phyloP scores from a whole-genome alignment of 176 grass and related monocot species.

The Bothriochloa decipiens region DNA sequence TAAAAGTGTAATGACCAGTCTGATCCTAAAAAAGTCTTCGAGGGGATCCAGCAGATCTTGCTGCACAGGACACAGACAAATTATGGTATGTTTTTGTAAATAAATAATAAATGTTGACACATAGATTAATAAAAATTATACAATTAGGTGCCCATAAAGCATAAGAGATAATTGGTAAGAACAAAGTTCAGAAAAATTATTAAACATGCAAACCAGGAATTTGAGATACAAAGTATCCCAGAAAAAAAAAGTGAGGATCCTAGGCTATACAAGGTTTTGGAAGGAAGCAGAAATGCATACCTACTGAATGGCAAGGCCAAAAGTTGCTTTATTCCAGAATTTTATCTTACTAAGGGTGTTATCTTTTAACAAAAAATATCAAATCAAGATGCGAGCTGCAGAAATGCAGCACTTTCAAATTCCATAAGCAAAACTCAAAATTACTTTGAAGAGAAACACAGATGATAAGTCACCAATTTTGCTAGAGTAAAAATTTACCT shows the following conservation, averaged over 20 bases:
- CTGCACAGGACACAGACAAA: conserved; percentile 48
- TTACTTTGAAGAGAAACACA: not conserved
- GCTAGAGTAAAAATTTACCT: conserved; percentile 57
- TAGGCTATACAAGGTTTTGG: not conserved
- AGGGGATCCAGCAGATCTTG: conserved; percentile 93
- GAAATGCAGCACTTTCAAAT: not conserved
- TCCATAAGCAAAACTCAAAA: conserved; percentile 8
- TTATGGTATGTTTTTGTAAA: not conserved
- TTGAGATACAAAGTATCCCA: conserved; percentile 8
- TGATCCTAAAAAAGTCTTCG: conserved; percentile 98
- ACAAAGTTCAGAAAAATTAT: not conserved
- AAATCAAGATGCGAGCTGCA: not conserved
- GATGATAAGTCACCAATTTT: not conserved
- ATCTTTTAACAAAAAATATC: not conserved
- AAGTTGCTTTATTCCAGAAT: conserved; percentile 22
- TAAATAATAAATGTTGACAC: not conserved
- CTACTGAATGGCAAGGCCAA: not conserved
- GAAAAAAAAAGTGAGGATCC: not conserved
- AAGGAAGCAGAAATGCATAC: not conserved
- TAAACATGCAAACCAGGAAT: conserved; percentile 13
- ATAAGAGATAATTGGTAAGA: conserved; percentile 5
- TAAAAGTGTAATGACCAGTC: conserved; percentile 83
- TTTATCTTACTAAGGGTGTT: not conserved
- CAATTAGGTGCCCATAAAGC: not conserved
- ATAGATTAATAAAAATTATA: not conserved